Conservation (phyloP, 148 eudicot species). For the Agrostemma githago region DNA sequence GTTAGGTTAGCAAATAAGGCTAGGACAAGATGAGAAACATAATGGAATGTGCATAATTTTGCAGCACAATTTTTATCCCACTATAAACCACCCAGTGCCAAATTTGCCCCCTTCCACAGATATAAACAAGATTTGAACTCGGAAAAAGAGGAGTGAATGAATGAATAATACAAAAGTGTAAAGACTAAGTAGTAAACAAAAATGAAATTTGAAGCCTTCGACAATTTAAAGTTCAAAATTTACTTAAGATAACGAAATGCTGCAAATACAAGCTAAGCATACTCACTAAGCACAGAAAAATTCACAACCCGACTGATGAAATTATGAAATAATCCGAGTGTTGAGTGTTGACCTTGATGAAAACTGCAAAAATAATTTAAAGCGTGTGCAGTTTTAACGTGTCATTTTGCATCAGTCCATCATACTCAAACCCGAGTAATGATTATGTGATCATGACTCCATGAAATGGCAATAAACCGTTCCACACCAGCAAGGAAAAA, state of each 20-base stretch:
- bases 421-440: slow-evolving; percentile 1
- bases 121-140: not conserved
- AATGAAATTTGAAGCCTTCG: not conserved
- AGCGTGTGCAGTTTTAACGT: not conserved
- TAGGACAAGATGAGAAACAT: not conserved
- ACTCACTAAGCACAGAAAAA: not conserved
- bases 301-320: not conserved
- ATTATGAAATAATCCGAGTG: not conserved
- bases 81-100: not conserved
- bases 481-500: not conserved
- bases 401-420: not conserved
- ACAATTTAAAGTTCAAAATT: not conserved
- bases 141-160: not conserved
- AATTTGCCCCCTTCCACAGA: not conserved
- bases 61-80: not conserved
- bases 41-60: not conserved
- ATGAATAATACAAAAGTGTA: not conserved
- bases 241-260: not conserved
- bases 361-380: not conserved
- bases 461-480: not conserved
- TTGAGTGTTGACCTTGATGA: not conserved
- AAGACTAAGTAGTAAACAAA: not conserved
- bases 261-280: not conserved
- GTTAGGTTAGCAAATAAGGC: not conserved
- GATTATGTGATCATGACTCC: not conserved